These are phyloP conservation scores for Pinus taeda DNA, from an alignment of 75 land plant genomes.

Conservation along the genomic window DNA sequence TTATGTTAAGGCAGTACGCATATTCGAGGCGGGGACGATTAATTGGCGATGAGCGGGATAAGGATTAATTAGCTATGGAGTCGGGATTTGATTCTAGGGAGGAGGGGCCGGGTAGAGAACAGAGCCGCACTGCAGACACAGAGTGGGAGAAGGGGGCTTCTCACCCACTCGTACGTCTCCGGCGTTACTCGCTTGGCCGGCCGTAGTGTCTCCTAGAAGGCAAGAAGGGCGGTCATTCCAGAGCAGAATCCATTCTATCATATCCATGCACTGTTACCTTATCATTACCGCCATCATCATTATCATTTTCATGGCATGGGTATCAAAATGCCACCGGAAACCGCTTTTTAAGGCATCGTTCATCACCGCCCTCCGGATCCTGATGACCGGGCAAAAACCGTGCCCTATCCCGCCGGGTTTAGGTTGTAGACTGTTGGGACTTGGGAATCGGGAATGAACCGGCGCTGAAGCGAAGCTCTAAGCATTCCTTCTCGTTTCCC, in stretches of 20 bases:
- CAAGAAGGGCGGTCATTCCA: not conserved
- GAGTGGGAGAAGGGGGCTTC: not conserved
- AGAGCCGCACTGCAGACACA: constrained; percentile 3
- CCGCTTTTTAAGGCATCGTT: no score
- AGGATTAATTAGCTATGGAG: not conserved
- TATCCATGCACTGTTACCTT: constrained; percentile 6
- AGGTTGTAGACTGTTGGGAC: not conserved
- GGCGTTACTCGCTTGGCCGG: not conserved
- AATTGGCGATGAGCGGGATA: not conserved
- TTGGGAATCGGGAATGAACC: not conserved
- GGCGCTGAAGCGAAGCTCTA: not conserved
- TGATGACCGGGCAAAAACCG: not conserved
- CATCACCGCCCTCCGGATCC: no score
- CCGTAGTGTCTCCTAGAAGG: not conserved
- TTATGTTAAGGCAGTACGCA: no score
- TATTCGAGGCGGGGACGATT: not conserved
- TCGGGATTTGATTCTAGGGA: not conserved
- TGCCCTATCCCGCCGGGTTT: not conserved
- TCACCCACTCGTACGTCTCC: not conserved
- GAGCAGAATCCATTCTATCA: constrained; percentile 10
- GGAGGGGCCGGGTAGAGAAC: not conserved
- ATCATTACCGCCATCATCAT: not conserved
- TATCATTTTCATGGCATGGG: not conserved
- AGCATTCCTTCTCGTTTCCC: constrained; percentile 1
- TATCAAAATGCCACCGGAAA: not conserved